Evolutionary conservation across 176 grass and related monocot species (phyloP).

Genomic region (Hordeum marinum): DNA sequence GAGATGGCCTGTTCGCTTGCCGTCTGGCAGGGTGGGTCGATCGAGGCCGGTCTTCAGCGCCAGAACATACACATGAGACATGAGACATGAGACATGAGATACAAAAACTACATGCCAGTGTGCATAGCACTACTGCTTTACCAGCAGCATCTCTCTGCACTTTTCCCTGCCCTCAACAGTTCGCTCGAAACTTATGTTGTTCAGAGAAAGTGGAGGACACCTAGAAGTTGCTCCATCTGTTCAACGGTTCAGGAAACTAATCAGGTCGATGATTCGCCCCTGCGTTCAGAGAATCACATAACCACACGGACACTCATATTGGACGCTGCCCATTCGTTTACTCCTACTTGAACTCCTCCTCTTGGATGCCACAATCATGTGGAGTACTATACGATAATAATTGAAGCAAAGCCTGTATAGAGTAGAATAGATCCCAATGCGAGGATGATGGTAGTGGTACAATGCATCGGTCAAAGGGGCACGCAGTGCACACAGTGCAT

Average conservation of each 20-base stretch:
- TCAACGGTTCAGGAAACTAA: background rate
- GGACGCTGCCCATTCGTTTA: background rate
- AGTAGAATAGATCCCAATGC: background rate
- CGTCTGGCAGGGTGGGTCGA: background rate
- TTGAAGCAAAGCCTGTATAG: background rate
- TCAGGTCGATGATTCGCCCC: background rate
- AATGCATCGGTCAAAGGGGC: constrained; percentile 10
- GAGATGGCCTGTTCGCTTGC: background rate
- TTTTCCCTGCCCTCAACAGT: too few species aligned
- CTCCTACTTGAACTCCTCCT: background rate
- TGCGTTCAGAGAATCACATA: background rate
- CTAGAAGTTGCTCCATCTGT: background rate
- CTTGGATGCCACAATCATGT: background rate
- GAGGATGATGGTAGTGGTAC: background rate
- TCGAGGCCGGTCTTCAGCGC: background rate
- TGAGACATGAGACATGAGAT: too few species aligned
- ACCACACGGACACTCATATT: background rate
- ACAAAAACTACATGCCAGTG: too few species aligned
- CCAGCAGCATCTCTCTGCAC: too few species aligned
- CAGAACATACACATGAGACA: too few species aligned
- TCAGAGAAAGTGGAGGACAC: background rate
- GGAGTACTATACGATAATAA: background rate
- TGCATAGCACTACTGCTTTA: too few species aligned
- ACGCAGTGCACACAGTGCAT: background rate
- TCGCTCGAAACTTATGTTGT: background rate